Base-by-base conservation (phyloP, 2,329 filamentous ascomycete species). In the Beauveria varroae region DNA sequence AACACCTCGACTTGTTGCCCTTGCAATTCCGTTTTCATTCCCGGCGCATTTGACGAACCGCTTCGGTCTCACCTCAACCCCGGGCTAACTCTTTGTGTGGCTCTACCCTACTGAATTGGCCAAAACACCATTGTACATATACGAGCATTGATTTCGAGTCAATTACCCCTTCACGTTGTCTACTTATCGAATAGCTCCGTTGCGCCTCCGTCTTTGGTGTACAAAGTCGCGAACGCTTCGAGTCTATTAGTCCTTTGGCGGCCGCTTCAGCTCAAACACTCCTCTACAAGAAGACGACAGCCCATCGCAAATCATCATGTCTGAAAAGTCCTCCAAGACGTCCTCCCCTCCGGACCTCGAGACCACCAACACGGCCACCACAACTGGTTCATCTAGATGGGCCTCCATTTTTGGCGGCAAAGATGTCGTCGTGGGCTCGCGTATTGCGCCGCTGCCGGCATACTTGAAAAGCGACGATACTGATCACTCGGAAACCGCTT, bases 381-480 rank as follows among this genome's bases (percentile, higher is more conserved):
- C 65, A n/a, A 63, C 54, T 20, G 60, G 63, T 26, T 68, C 70
- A 22, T 70, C 71, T 1, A 65, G 67, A 63, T 69, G 69, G 61
- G 73, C 74, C 10, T 68, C 70, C 44, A 57, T 74, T 18, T 77
- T 78, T 57, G 76, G 76, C 46, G 76, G 76, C 34, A 63, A 66
- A 10, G 66, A 68, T 28, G 76, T 81, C 50, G 68, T 66, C 46
- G 71, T 84, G 54, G 82, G 82, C 1, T 80, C 78, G 62, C 79
- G 82, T 55, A 84, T 84, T 64, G 78, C 77, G 16, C 78, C 78
- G 7, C 68, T 80, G 12, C 74, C 77, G 16, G 68, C 72, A 9
- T 72, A 73, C 62, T 68, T 67, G 56, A 59, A 81, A 69, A 8
- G 75, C 78, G 4, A 75, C 69, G 5, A 81, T 65, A 0, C 78